A percentile compares a stretch with the other conserved stretches of the same genome.
Evolutionary conservation across 2,329 filamentous ascomycete genomes (phyloP).

Genomic region (Cladosporium oxysporum): DNA sequence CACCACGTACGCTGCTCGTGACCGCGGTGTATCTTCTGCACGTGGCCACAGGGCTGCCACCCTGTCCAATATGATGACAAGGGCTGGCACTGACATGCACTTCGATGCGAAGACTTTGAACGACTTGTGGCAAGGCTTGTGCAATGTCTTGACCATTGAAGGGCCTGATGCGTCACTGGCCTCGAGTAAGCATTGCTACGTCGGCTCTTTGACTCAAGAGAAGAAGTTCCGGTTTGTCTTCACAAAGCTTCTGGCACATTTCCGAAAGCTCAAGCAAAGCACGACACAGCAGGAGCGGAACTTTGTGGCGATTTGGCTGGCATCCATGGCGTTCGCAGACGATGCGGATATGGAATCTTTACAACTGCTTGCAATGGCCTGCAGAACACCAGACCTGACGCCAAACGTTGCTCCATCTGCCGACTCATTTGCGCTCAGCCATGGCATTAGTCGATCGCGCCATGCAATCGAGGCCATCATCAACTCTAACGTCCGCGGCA

Average conservation of each 20-base stretch:
- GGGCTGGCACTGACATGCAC: neutral
- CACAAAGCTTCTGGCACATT: neutral
- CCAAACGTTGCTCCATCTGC: slow-evolving; percentile 39
- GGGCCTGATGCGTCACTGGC: neutral
- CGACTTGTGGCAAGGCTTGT: neutral
- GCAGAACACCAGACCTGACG: slow-evolving; percentile 41
- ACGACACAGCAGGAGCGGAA: neutral
- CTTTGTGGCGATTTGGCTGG: slow-evolving; percentile 31
- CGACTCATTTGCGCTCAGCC: neutral
- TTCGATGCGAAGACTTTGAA: neutral
- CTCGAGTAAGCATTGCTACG: neutral
- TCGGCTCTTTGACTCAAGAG: neutral
- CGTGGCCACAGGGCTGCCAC: slow-evolving; percentile 15
- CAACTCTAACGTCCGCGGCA: slow-evolving; percentile 14
- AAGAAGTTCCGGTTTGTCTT: neutral
- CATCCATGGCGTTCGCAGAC: slow-evolving; percentile 46
- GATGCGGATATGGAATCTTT: slow-evolving; percentile 45
- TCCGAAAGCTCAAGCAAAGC: neutral
- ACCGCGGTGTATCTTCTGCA: slow-evolving; percentile 6
- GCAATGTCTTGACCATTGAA: neutral
- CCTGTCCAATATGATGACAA: slow-evolving; percentile 19
- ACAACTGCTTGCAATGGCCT: slow-evolving; percentile 43
- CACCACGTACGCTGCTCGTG: slow-evolving; percentile 27
- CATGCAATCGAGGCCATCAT: slow-evolving; percentile 1
- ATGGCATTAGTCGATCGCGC: neutral